Base-by-base conservation (phyloP, 345 rosid genomes). In the Gossypium turneri region DNA sequence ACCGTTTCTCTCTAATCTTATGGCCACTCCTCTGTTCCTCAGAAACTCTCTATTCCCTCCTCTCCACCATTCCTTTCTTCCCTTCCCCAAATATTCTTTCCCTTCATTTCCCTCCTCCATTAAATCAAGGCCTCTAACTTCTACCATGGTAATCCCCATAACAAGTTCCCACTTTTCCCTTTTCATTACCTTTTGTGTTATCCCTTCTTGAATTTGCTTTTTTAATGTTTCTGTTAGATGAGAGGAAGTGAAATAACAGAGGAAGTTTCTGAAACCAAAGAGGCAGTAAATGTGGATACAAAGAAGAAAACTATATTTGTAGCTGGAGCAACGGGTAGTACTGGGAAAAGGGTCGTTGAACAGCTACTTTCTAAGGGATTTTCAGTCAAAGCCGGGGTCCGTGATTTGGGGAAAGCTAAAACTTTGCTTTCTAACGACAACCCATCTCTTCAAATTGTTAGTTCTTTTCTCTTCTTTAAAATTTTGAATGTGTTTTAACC, bases 261-360 rank as follows among this genome's bases (percentile, higher is more conserved):
- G 73, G 85, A 82, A 51, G 79, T 78, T 22, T 45, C 77, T 12
- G 80, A 79, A 73, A 76, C 38, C 2, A 25, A 67, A 2, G 79
- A 56, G 48, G 74, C 44, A 2, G 7, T 34, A 34, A 80, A 55
- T 56, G 82, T 29, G 52, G 67, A 66, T 19, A 24, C 2, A 48
- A 80, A 73, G 82, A 87, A 86, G 87, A 94, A 83, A 51, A 83
- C 41, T 34, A 34, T 92, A 12, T 90, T 94, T 74, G 98, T 94
- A 43, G 98, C 97, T 3, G 98, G 98, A 76, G 98, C 98, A 0
- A 86, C 97, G 1, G 97, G 98, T 7, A 85, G 84, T 73, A 89
- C 93, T 1, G 97, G 97, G 34, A 92, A 94, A 75, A 84, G 97
- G 74, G 84, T 94, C 20, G 92, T 94, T 5, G 90, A 89, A 59